Evolutionary conservation across 2,329 filamentous ascomycete species (phyloP), one percentile per base, ranked within the genome.

Genomic region (Pseudogymnoascus sp.): DNA sequence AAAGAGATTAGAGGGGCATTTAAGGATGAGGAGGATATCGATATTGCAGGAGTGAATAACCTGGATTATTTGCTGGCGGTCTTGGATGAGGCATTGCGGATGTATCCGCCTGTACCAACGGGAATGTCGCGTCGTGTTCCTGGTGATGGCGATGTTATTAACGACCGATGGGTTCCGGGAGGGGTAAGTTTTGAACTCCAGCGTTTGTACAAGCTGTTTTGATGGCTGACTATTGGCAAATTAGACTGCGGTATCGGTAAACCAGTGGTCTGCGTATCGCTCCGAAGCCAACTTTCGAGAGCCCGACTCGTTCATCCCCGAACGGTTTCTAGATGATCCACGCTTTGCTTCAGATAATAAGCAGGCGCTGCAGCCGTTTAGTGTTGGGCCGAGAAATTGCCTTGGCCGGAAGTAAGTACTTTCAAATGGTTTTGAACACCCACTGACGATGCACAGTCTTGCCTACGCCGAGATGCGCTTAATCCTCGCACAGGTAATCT

Each of bases 1-100:
- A 13, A 71, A 0, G 79, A 81, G 68, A 69, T 81, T 0, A 75
- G 77, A 0, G 66, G 69, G 0, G 39, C 70, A 0, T 81, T 79
- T 63, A 61, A 62, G 0, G 65, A 55, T 0, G 70, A 75, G 25
- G 68, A 71, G 0, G 75, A 80, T 3, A 80, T 81, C 51, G 73
- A 67, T 13, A 63, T 76, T n/a, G 63, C 64, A 9, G 69, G 69
- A 2, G 68, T 73, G 2, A 64, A 66, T 44, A 63, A 66, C 5
- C 67, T 79, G 0, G 39, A 58, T 0, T 81, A 80, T 61, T 70
- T 80, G 67, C 64, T 71, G 5, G 78, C 78, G 2, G 72, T 72
- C 25, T 65, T 80, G 2, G 68, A 79, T 1, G 79, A 81, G 66
- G 68, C 71, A 0, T 68, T 81, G 29, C 71, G 80, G 10, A 65